A percentile compares a stretch with the other conserved stretches of the same genome.
phyloP scores from a whole-genome alignment of 352 stramenopile species.

The Phytopythium litorale region DNA sequence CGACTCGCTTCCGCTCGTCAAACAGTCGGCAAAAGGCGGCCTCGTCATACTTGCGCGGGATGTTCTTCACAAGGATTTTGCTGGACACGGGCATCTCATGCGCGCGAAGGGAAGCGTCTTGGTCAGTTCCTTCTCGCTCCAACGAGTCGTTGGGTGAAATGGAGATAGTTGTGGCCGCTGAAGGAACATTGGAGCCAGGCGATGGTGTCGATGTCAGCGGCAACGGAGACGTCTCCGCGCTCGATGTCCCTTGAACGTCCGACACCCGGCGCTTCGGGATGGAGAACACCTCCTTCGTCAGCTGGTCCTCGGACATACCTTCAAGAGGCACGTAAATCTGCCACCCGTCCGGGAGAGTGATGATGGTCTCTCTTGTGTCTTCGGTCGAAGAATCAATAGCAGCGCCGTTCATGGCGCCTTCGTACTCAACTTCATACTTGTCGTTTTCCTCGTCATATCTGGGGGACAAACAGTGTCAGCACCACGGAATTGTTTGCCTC shows the following conservation, averaged over 20 bases:
- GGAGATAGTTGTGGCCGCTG: conserved; percentile 2
- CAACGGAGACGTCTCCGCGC: conserved; percentile 3
- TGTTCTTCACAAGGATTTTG: conserved; percentile 65
- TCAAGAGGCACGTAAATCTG: conserved; percentile 66
- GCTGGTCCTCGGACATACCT: conserved; percentile 49
- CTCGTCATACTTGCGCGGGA: conserved; percentile 49
- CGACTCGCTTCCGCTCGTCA: conserved; percentile 21
- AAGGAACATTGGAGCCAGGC: background rate
- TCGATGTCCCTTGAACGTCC: conserved; percentile 2
- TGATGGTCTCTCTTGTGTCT: background rate
- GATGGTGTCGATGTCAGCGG: conserved; percentile 3
- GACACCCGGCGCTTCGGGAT: conserved; percentile 52
- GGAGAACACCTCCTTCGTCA: conserved; percentile 60
- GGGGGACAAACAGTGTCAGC: background rate
- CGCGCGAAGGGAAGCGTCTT: background rate
- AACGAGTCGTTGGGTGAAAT: conserved; percentile 6
- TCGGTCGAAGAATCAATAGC: background rate
- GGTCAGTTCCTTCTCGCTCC: background rate
- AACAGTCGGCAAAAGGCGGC: conserved; percentile 43
- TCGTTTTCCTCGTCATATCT: conserved; percentile 34
- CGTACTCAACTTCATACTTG: conserved; percentile 51
- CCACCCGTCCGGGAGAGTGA: conserved; percentile 42
- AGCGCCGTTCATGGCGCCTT: background rate
- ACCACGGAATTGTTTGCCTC: background rate
- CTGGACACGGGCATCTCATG: conserved; percentile 31